Evolutionary conservation across 23 red algal species (phyloP), one percentile per base, ranked within the genome.

Genomic region (Porphyridium purpureum): DNA sequence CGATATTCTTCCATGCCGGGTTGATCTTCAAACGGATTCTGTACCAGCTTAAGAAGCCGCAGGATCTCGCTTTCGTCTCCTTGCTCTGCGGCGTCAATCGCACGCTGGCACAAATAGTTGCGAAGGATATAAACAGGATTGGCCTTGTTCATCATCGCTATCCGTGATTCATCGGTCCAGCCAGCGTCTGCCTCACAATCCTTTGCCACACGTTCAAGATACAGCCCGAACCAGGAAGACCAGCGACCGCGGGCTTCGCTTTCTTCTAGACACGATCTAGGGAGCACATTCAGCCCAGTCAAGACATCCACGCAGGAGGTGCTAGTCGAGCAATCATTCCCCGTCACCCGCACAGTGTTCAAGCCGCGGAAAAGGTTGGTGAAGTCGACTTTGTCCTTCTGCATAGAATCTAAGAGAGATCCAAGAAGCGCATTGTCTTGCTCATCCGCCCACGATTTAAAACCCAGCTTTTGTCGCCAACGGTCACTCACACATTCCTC

Each of bases 91-190:
- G 47, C 52, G n/a, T 95, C 79, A 44, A 95, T 95, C 24, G 88
- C 88, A 36, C 20, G 24, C 46, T 83, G 76, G 2, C 69, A 72
- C 67, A 85, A 70, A 29, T 95, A 95, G 56, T 95, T 95, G 11
- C 88, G 64, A 34, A 95, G 70, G 31, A 95, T 85, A 69, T 85
- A 95, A 1, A 69, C 70, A 7, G 88, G 88, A 24, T 83, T 84
- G 11, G 48, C 52, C 8, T 8, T 47, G 53, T 84, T 74, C 88
- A 95, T 95, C 23, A 23, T 50, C 25, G 46, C 24, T 8, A 70
- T 33, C 14, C 88, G 64, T 36, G 51, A 9, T 8, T 54, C 70
- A 8, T 71, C 57, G 29, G 35, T 7, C 20, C 41, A 31, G 0
- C 55, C 55, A 22, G 84, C 86, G 22, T 31, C 44, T 26, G 21